These are phyloP conservation scores for Talaromyces sp. DNA, from an alignment of 2,329 filamentous ascomycete genomes.

Conservation along the genomic window DNA sequence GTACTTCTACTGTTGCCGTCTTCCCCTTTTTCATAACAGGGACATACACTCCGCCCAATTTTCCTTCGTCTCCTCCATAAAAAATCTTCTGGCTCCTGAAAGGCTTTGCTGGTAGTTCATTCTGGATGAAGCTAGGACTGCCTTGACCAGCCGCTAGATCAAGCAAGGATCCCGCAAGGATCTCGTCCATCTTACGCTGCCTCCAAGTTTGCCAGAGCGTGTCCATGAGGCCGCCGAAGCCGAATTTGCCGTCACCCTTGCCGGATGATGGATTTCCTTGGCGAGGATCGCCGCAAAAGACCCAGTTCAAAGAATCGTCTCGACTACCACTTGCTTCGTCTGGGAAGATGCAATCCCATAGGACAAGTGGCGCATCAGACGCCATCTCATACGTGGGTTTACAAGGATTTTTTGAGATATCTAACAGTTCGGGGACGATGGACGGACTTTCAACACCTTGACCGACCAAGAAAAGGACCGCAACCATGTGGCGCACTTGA, in stretches of 20 bases:
- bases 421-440: slow-evolving; percentile 70
- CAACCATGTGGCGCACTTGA: slow-evolving; percentile 93
- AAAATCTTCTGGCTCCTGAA: slow-evolving; percentile 52
- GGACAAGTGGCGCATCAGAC: slow-evolving; percentile 79
- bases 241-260: slow-evolving; percentile 58
- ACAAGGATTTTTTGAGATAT: slow-evolving; percentile 66
- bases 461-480: slow-evolving; percentile 84
- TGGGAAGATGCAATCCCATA: slow-evolving; percentile 95
- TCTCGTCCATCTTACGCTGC: slow-evolving; percentile 81
- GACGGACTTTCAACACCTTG: slow-evolving; percentile 77
- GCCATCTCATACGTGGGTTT: slow-evolving; percentile 89
- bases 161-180: slow-evolving; percentile 71
- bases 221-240: slow-evolving; percentile 64
- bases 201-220: slow-evolving; percentile 81
- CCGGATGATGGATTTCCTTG: slow-evolving; percentile 37
- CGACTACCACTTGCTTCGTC: slow-evolving; percentile 44
- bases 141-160: slow-evolving; percentile 53
- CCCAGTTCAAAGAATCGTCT: slow-evolving; percentile 68
- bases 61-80: slow-evolving; percentile 54
- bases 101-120: slow-evolving; percentile 26
- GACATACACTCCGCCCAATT: slow-evolving; percentile 56
- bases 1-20: slow-evolving; percentile 57
- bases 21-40: slow-evolving; percentile 54
- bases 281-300: slow-evolving; percentile 68
- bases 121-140: slow-evolving; percentile 30